Conservation (phyloP, 345 rosid genomes). For the Syzygium aqueum region DNA sequence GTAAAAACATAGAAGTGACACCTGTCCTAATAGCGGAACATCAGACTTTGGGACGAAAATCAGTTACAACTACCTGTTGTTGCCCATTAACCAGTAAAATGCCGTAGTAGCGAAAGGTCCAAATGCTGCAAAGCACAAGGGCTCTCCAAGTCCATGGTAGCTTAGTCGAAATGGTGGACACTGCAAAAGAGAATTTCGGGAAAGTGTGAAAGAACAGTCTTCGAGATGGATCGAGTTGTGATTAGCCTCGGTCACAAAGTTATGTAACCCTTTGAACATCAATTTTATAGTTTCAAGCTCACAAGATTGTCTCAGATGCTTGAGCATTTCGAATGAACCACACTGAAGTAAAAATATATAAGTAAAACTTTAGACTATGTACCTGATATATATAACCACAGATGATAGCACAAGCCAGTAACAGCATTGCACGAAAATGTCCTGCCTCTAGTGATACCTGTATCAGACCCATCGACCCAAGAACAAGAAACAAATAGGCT, state of each 20-base stretch:
- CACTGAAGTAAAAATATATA: background rate
- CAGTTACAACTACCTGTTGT: conserved; percentile 33
- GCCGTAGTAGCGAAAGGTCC: conserved; percentile 95
- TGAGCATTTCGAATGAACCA: background rate
- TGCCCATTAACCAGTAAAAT: conserved; percentile 59
- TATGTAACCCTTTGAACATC: background rate
- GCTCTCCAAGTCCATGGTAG: conserved; percentile 93
- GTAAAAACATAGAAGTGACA: background rate
- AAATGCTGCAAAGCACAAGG: conserved; percentile 84
- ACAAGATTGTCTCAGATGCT: background rate
- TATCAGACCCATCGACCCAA: conserved; percentile 52
- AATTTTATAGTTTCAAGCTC: background rate
- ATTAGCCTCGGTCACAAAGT: background rate
- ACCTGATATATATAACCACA: conserved; percentile 92
- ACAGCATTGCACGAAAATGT: conserved; percentile 41
- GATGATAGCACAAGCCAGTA: conserved; percentile 50
- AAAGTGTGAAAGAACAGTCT: background rate
- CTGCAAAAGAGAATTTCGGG: conserved; percentile 16
- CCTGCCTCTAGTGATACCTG: conserved; percentile 51
- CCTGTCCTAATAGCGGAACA: background rate
- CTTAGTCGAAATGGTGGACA: conserved; percentile 93
- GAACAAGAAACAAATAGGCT: conserved; percentile 41
- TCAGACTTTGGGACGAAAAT: background rate
- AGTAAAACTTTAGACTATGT: background rate
- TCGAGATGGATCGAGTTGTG: background rate